phyloP scores from a whole-genome alignment of 352 stramenopile genomes.

The Globisporangium parvum region DNA sequence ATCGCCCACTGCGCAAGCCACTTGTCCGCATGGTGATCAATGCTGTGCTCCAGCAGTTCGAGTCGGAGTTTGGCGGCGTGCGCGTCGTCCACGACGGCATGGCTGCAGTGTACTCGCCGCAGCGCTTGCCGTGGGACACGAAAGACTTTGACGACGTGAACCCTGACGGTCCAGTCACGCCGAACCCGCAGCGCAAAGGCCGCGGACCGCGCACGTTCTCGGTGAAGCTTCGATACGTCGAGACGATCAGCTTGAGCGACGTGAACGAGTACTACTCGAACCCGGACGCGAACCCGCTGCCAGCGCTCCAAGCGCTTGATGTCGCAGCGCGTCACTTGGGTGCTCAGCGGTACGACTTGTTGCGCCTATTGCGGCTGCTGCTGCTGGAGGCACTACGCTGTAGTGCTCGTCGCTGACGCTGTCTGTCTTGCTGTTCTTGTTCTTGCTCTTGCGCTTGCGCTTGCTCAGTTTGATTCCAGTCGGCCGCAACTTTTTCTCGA shows the following conservation, averaged over 20 bases:
- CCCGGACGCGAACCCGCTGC: slow-evolving; percentile 52
- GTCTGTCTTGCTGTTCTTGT: too few relatives aligned
- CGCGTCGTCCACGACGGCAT: slow-evolving; percentile 65
- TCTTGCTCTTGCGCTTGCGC: too few relatives aligned
- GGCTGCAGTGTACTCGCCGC: slow-evolving; percentile 46
- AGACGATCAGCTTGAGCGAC: slow-evolving; percentile 43
- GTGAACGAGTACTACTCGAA: slow-evolving; percentile 46
- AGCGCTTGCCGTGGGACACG: slow-evolving; percentile 41
- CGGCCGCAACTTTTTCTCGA: slow-evolving; percentile 66
- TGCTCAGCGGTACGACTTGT: slow-evolving; percentile 24
- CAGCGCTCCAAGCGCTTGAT: slow-evolving; percentile 63
- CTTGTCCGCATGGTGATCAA: slow-evolving; percentile 63
- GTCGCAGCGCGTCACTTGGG: slow-evolving; percentile 58
- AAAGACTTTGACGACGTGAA: slow-evolving; percentile 53
- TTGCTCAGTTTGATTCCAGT: slow-evolving; percentile 48
- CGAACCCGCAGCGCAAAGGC: slow-evolving; percentile 16
- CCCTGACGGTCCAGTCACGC: slow-evolving; percentile 27
- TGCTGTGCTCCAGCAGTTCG: slow-evolving; percentile 38
- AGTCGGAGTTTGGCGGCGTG: slow-evolving; percentile 44
- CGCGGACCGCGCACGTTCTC: slow-evolving; percentile 54
- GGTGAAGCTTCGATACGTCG: slow-evolving; percentile 61
- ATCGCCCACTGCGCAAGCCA: slow-evolving; percentile 32
- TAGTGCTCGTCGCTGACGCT: background rate
- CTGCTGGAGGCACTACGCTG: background rate
- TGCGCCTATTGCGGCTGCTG: background rate